Conservation (phyloP, 768 basidiomycete species). For the Daedalea quercina region DNA sequence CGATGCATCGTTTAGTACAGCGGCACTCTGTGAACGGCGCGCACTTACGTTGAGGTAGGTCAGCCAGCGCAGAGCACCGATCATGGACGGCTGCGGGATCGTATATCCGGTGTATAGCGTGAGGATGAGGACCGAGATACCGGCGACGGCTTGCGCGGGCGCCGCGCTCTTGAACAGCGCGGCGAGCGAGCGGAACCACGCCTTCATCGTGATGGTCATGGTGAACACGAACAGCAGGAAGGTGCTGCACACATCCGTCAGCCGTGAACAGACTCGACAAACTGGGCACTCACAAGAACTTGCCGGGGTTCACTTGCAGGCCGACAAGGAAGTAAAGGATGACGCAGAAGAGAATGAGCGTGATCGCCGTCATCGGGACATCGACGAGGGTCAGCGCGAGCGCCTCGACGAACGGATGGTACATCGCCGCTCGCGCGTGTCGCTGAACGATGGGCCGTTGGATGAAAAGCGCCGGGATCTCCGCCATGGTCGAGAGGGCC, state of each 20-base stretch:
- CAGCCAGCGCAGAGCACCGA: constrained; percentile 64
- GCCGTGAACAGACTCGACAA: neutral
- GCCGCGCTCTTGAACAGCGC: constrained; percentile 53
- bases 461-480: constrained; percentile 48
- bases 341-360: constrained; percentile 37
- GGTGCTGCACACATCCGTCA: constrained; percentile 31
- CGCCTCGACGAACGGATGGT: constrained; percentile 49
- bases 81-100: constrained; percentile 57
- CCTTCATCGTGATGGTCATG: constrained; percentile 62
- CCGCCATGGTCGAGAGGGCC: constrained; percentile 54
- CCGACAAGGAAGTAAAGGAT: constrained; percentile 58
- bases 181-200: constrained; percentile 65
- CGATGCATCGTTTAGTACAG: constrained; percentile 15
- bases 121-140: constrained; percentile 42
- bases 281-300: constrained; percentile 54
- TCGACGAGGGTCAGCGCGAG: constrained; percentile 57
- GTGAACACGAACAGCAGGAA: constrained; percentile 53
- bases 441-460: constrained; percentile 56
- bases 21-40: neutral
- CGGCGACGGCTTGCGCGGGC: constrained; percentile 56
- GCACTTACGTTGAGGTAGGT: constrained; percentile 50
- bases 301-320: constrained; percentile 44
- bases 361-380: constrained; percentile 47
- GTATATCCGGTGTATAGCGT: constrained; percentile 54
- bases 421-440: constrained; percentile 56